A percentile compares a stretch with the other conserved stretches of the same genome.
Conservation (phyloP, 495 filamentous ascomycete species). For the Pyrenopolyporus hunteri region DNA sequence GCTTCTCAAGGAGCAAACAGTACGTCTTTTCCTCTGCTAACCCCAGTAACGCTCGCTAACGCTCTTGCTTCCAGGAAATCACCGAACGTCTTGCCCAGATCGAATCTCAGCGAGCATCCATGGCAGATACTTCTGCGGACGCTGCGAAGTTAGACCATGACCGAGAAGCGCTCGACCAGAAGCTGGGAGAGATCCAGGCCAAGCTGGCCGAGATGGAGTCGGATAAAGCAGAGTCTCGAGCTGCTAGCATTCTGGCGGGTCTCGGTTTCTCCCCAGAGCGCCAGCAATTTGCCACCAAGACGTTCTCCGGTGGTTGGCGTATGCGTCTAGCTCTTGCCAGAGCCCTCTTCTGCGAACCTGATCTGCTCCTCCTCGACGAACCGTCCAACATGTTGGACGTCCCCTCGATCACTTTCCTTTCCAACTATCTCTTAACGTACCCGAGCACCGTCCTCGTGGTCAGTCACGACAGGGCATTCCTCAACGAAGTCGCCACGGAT, state of each 20-base stretch:
- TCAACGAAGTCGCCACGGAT: slow-evolving; percentile 99
- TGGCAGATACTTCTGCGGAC: slow-evolving; percentile 88
- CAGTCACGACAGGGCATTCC: slow-evolving; percentile 97
- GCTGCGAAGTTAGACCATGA: slow-evolving; percentile 83
- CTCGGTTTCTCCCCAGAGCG: slow-evolving; percentile 94
- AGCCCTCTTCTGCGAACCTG: slow-evolving; percentile 97
- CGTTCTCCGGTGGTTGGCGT: slow-evolving; percentile 99
- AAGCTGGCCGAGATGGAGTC: slow-evolving; percentile 99
- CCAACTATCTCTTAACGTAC: slow-evolving; percentile 93
- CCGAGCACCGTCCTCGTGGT: slow-evolving; percentile 96
- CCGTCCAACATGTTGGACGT: slow-evolving; percentile 99
- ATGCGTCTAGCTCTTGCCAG: slow-evolving; percentile 95
- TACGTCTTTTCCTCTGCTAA: slow-evolving; percentile 47
- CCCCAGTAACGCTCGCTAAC: slow-evolving; percentile 23
- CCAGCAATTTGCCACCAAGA: slow-evolving; percentile 92
- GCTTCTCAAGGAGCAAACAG: slow-evolving; percentile 85
- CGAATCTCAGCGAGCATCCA: slow-evolving; percentile 74
- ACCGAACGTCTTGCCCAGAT: slow-evolving; percentile 75
- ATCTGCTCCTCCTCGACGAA: slow-evolving; percentile 95
- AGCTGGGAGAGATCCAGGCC: slow-evolving; percentile 84
- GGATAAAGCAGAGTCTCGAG: slow-evolving; percentile 94
- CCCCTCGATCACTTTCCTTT: slow-evolving; percentile 98
- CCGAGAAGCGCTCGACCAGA: slow-evolving; percentile 86
- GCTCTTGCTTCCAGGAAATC: slow-evolving; percentile 69
- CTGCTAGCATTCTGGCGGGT: slow-evolving; percentile 94